Percentiles rank a stretch among this genome's conserved stretches.
Conservation (phyloP, 768 basidiomycete genomes). For the Vararia minispora region DNA sequence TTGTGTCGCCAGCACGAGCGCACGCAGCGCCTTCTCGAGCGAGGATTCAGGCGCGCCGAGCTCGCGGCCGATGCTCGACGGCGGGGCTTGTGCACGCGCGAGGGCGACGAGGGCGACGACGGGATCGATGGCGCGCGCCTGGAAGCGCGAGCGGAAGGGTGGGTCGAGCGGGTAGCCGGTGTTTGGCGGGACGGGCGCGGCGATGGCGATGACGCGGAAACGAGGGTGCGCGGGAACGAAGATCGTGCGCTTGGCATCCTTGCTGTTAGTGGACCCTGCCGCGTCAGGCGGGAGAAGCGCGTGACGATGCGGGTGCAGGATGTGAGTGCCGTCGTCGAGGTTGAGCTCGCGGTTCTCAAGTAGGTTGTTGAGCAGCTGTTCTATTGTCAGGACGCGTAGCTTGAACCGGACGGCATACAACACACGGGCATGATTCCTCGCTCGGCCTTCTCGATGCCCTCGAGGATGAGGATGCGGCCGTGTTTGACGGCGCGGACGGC, state of each 20-base stretch:
- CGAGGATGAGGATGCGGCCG: slow-evolving; percentile 52
- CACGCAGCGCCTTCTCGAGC: slow-evolving; percentile 35
- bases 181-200: slow-evolving; percentile 58
- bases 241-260: slow-evolving; percentile 21
- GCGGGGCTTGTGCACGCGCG: background rate
- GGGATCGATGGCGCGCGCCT: slow-evolving; percentile 57
- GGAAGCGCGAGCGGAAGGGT: slow-evolving; percentile 59
- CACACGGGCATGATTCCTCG: slow-evolving; percentile 62
- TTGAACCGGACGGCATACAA: slow-evolving; percentile 1
- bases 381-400: background rate
- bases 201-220: slow-evolving; percentile 60
- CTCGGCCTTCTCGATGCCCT: slow-evolving; percentile 65
- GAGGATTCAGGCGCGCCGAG: slow-evolving; percentile 3
- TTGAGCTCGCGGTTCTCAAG: slow-evolving; percentile 69
- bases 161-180: slow-evolving; percentile 56
- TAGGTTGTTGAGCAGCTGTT: slow-evolving; percentile 46
- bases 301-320: slow-evolving; percentile 52
- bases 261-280: slow-evolving; percentile 5
- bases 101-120: slow-evolving; percentile 40
- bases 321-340: slow-evolving; percentile 59
- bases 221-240: slow-evolving; percentile 59
- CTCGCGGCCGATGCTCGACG: slow-evolving; percentile 12
- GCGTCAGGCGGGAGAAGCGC: slow-evolving; percentile 30
- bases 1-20: slow-evolving; percentile 51
- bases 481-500: slow-evolving; percentile 56